Evolutionary conservation across 352 stramenopile species (phyloP).

Genomic region (Blastocystis sp.): DNA sequence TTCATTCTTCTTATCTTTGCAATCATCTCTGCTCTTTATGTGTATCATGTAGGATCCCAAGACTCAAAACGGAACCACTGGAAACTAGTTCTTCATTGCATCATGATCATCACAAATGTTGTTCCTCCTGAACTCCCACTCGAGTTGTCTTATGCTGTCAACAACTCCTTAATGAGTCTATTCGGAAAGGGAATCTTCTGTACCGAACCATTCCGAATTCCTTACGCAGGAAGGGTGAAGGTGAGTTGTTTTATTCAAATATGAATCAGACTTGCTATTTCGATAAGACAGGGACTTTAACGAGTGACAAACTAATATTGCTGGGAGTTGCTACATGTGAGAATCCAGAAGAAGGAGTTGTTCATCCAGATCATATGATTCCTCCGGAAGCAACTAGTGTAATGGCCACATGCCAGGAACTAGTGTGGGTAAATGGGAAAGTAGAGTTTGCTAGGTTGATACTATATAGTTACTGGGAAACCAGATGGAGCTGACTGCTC

Average conservation of each 20-base stretch:
- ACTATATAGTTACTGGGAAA: slow-evolving; percentile 82
- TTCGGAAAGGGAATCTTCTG: slow-evolving; percentile 90
- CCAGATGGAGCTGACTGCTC: slow-evolving; percentile 90
- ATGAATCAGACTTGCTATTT: slow-evolving; percentile 84
- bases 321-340: slow-evolving; percentile 73
- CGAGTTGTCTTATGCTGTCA: slow-evolving; percentile 92
- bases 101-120: slow-evolving; percentile 96
- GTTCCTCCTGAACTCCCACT: slow-evolving; percentile 95
- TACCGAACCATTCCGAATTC: slow-evolving; percentile 95
- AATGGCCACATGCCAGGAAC: slow-evolving; percentile 85
- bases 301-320: slow-evolving; percentile 87
- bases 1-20: slow-evolving; percentile 90
- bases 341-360: not conserved
- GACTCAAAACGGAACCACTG: slow-evolving; percentile 85
- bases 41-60: slow-evolving; percentile 76
- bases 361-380: not conserved
- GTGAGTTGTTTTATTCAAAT: not conserved
- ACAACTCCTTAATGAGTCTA: slow-evolving; percentile 85
- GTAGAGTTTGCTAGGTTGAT: slow-evolving; percentile 8
- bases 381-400: slow-evolving; percentile 20
- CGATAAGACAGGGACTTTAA: slow-evolving; percentile 97
- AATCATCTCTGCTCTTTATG: slow-evolving; percentile 84
- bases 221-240: slow-evolving; percentile 84
- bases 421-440: slow-evolving; percentile 90
- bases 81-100: slow-evolving; percentile 89